These are phyloP conservation scores for Leersia perrieri DNA, from an alignment of 176 grass and related monocot genomes.

Conservation along the genomic window DNA sequence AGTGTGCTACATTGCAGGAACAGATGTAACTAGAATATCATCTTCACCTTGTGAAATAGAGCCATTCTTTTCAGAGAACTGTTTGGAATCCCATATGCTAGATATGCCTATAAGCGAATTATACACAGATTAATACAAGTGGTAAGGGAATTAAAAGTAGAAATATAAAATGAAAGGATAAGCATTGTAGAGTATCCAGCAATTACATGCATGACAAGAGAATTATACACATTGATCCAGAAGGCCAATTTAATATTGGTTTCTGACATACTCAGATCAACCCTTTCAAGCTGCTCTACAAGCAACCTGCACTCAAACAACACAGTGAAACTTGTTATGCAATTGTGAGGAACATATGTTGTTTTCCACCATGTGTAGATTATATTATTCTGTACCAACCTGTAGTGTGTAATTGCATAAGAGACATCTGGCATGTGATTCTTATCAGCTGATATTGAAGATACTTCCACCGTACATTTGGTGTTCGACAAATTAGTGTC, in stretches of 20 bases:
- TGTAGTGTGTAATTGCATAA: conserved; percentile 76
- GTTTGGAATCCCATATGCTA: conserved; percentile 78
- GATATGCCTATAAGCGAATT: conserved; percentile 67
- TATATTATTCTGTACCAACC: conserved; percentile 41
- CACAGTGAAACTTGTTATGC: conserved; percentile 6
- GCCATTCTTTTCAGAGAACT: conserved; percentile 80
- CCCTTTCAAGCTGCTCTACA: conserved; percentile 94
- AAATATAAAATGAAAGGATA: neutral
- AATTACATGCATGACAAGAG: conserved; percentile 97
- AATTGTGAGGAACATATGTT: neutral
- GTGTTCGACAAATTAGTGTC: conserved; percentile 45
- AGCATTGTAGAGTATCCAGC: neutral
- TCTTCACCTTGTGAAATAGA: conserved; percentile 81
- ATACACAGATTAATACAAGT: conserved; percentile 6
- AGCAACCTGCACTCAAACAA: conserved; percentile 53
- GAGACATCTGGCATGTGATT: conserved; percentile 62
- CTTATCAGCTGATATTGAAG: conserved; percentile 62
- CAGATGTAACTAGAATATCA: conserved; percentile 3
- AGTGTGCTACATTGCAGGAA: neutral
- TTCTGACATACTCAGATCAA: conserved; percentile 68
- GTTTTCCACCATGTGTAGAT: neutral
- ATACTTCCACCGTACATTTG: conserved; percentile 54
- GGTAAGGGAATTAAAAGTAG: neutral
- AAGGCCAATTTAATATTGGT: conserved; percentile 74
- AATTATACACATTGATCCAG: conserved; percentile 98